Evolutionary conservation across 768 basidiomycete genomes (phyloP).

Genomic region (Gelatoporia subvermispora): DNA sequence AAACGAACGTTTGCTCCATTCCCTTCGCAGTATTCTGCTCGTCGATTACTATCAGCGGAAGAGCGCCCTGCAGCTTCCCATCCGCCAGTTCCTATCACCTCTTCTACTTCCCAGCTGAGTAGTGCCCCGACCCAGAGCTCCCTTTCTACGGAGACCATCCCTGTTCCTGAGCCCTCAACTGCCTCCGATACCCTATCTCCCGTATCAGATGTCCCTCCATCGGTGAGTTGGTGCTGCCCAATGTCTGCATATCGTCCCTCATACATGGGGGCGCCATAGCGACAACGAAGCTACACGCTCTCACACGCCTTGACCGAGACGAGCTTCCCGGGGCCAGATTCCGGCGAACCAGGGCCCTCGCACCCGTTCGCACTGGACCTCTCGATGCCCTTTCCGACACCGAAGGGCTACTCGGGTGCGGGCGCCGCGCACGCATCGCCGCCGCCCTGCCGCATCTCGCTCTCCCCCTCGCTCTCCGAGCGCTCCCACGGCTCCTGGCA

Average conservation of each 20-base stretch:
- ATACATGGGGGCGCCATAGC: slow-evolving; percentile 10
- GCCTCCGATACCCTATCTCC: slow-evolving; percentile 1
- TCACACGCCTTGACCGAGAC: slow-evolving; percentile 8
- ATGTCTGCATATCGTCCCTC: slow-evolving; percentile 1
- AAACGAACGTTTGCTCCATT: slow-evolving; percentile 40
- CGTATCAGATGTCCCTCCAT: neutral
- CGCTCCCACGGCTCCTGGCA: slow-evolving; percentile 8
- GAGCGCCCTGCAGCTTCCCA: slow-evolving; percentile 6
- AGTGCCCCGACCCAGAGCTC: too few relatives aligned
- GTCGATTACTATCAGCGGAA: slow-evolving; percentile 8
- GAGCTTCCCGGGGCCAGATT: slow-evolving; percentile 6
- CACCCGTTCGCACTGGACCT: neutral
- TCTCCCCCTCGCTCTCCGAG: slow-evolving; percentile 16
- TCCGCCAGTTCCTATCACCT: slow-evolving; percentile 3
- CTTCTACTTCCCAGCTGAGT: neutral
- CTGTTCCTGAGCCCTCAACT: slow-evolving; percentile 3
- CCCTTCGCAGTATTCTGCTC: slow-evolving; percentile 19
- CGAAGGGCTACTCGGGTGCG: neutral
- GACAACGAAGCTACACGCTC: slow-evolving; percentile 6
- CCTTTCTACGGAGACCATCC: too few relatives aligned
- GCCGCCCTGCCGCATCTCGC: slow-evolving; percentile 5
- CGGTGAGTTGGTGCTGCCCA: slow-evolving; percentile 2
- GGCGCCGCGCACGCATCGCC: slow-evolving; percentile 1
- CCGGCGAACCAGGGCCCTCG: slow-evolving; percentile 7
- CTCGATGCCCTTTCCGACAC: slow-evolving; percentile 1